These are phyloP conservation scores for Teratosphaeria viscida DNA, from an alignment of 2,329 filamentous ascomycete genomes.

Conservation along the genomic window DNA sequence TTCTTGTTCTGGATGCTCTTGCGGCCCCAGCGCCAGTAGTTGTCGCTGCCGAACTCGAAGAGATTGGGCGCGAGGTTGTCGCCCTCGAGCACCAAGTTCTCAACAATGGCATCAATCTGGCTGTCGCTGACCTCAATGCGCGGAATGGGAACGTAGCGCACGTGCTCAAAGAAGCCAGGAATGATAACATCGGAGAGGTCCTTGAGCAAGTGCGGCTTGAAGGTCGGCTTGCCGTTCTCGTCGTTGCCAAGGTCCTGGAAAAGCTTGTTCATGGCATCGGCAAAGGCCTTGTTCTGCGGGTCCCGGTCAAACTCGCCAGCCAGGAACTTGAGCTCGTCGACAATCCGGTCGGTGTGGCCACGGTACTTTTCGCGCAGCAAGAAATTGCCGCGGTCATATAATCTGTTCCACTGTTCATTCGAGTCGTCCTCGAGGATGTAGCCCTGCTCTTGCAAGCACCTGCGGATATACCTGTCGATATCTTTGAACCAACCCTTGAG, in stretches of 20 bases:
- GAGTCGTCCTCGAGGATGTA: constrained; percentile 78
- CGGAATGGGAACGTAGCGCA: constrained; percentile 84
- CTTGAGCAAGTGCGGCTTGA: constrained; percentile 89
- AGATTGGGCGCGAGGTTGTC: constrained; percentile 96
- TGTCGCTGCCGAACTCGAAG: constrained; percentile 77
- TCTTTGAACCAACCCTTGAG: constrained; percentile 82
- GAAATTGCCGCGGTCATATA: constrained; percentile 78
- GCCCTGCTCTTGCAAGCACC: constrained; percentile 77
- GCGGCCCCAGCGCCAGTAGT: constrained; percentile 90
- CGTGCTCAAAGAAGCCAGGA: constrained; percentile 68
- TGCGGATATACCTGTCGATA: constrained; percentile 67
- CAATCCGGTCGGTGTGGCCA: constrained; percentile 70
- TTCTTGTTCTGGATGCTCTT: constrained; percentile 74
- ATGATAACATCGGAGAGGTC: constrained; percentile 81
- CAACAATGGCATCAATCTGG: constrained; percentile 76
- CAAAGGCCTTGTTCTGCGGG: constrained; percentile 73
- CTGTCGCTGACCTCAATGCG: constrained; percentile 86
- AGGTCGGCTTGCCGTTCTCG: constrained; percentile 67
- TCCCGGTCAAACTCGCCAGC: constrained; percentile 84
- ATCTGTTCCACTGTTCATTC: constrained; percentile 67
- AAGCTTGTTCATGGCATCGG: constrained; percentile 64
- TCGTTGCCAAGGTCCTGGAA: constrained; percentile 88
- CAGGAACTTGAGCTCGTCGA: constrained; percentile 86
- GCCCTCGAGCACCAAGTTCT: constrained; percentile 90
- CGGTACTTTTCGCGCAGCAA: constrained; percentile 84